Evolutionary conservation across 2,329 filamentous ascomycete species (phyloP), one percentile per base, ranked within the genome.

Genomic region (Trichoderma lentiforme): DNA sequence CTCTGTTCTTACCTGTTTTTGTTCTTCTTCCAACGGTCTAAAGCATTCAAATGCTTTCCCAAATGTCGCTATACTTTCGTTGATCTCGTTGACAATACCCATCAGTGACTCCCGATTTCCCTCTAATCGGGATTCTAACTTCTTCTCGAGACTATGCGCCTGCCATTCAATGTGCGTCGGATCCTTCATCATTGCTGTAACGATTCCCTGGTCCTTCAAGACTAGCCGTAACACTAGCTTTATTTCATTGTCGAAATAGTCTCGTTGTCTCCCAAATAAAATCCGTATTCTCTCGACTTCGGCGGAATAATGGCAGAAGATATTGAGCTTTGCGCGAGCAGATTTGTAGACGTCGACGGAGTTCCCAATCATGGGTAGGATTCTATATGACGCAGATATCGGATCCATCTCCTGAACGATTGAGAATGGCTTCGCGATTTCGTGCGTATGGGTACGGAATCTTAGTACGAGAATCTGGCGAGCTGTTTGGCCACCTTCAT

Each of bases 221-320:
- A 58, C 32, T 7, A 67, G 51, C 51, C 64, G 15, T 6, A 67
- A 24, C 5, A 67, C 51, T 15, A 67, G 18, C 26, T 67, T 51
- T 2, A 67, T 18, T 36, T 67, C 64, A 18, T 67, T 67, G 32
- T 58, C 51, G 3, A 67, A 67, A 7, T 28, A 67, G 30, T 56
- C 64, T n/a, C 51, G 24, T 24, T 67, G 64, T 5, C 15, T 32
- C 11, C 51, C 34, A 58, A 67, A 67, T n/a, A 28, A 2, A n/a
- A 58, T 67, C 11, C 24, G 51, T 58, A 67, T 67, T 21, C 64
- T 58, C 26, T 57, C 64, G 12, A 67, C 34, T 58, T 67, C 64
- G 24, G 64, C 24, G 3, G 64, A 67, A 15, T 67, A 67, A 12
- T 67, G 64, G 26, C 64, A 39, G 5, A 67, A 67, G 3, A 67